Evolutionary conservation across 352 stramenopile species (phyloP).

Genomic region (Globisporangium cederbergense): DNA sequence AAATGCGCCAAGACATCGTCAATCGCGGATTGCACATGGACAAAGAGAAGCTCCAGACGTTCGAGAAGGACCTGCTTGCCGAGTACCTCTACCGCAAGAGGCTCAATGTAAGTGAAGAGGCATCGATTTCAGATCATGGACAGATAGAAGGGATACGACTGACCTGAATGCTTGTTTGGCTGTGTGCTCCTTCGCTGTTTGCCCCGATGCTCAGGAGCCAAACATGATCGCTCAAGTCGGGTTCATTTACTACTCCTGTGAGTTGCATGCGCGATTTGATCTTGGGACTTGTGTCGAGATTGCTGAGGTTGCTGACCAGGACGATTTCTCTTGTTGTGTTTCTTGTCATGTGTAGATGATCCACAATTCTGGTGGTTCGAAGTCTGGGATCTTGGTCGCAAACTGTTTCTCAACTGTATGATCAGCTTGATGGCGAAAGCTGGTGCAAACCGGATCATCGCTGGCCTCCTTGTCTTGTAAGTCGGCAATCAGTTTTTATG

Average conservation of each 20-base stretch:
- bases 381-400: conserved; percentile 69
- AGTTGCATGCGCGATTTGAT: conserved; percentile 7
- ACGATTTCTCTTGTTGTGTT: neutral
- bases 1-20: conserved; percentile 47
- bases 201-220: conserved; percentile 38
- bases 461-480: conserved; percentile 66
- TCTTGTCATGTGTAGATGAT: conserved; percentile 30
- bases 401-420: conserved; percentile 70
- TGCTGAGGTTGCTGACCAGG: neutral
- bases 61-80: conserved; percentile 49
- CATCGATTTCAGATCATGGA: neutral
- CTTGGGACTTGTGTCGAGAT: neutral
- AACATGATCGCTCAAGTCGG: conserved; percentile 69
- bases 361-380: conserved; percentile 75
- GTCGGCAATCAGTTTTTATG: conserved; percentile 4
- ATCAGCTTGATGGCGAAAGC: conserved; percentile 59
- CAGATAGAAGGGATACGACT: neutral
- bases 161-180: neutral
- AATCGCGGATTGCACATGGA: conserved; percentile 41
- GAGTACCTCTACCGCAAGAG: conserved; percentile 55
- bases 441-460: conserved; percentile 65
- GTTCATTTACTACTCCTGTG: conserved; percentile 81
- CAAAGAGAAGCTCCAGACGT: conserved; percentile 38
- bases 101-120: conserved; percentile 31
- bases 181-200: neutral